Percentiles rank a stretch among this genome's conserved stretches.
These are phyloP conservation scores for Fomitopsis pulvina DNA, from an alignment of 768 basidiomycete genomes.

Conservation along the genomic window DNA sequence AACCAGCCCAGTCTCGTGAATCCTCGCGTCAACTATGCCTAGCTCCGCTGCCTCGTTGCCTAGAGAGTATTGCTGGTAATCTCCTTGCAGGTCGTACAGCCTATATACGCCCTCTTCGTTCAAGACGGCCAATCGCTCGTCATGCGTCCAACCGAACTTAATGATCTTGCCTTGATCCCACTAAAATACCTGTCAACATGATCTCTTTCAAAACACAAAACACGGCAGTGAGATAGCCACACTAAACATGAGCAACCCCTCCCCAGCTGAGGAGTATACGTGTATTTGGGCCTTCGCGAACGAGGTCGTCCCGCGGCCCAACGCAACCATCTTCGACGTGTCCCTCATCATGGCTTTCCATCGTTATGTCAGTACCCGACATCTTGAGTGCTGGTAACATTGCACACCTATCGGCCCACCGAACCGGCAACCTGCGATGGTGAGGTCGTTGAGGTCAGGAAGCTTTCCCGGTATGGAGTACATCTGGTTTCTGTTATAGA, in stretches of 20 bases:
- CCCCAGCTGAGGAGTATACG: constrained; percentile 82
- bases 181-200: constrained; percentile 32
- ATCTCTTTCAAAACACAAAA: constrained; percentile 8
- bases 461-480: constrained; percentile 80
- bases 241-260: constrained; percentile 59
- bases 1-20: constrained; percentile 84
- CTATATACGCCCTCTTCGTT: constrained; percentile 93
- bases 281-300: constrained; percentile 78
- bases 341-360: constrained; percentile 80
- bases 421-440: constrained; percentile 74
- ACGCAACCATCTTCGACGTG: constrained; percentile 66
- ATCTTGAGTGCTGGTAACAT: not conserved
- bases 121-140: constrained; percentile 76
- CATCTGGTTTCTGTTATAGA: constrained; percentile 80
- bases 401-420: constrained; percentile 83
- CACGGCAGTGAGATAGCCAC: constrained; percentile 49
- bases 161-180: constrained; percentile 89
- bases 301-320: constrained; percentile 51
- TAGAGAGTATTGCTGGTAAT: constrained; percentile 80
- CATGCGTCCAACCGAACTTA: constrained; percentile 77
- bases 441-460: constrained; percentile 71
- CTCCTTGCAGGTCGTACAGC: constrained; percentile 80
- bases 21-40: constrained; percentile 79
- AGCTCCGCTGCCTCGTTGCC: constrained; percentile 77
- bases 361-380: not conserved